Evolutionary conservation across 164 flowering plant genomes (phyloP).

Genomic region (Tetracentron sinense): DNA sequence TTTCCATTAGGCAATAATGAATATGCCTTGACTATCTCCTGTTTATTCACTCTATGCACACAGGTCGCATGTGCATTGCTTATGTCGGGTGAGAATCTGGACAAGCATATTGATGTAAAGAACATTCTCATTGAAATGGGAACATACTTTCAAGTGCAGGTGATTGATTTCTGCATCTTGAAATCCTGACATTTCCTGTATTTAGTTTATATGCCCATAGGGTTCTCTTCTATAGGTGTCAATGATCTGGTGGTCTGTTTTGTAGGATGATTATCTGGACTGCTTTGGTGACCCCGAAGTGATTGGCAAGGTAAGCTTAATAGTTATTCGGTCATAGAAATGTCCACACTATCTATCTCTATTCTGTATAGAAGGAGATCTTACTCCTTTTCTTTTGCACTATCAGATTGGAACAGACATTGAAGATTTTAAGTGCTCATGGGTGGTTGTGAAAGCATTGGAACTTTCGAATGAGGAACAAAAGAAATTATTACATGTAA

Average conservation of each 20-base stretch:
- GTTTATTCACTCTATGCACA: not conserved
- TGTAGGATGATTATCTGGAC: slow-evolving; percentile 91
- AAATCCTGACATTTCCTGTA: not conserved
- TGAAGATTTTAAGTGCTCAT: slow-evolving; percentile 97
- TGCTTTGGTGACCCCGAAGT: slow-evolving; percentile 80
- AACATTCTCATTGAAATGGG: slow-evolving; percentile 90
- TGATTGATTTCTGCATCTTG: slow-evolving; percentile 19
- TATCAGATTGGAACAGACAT: slow-evolving; percentile 95
- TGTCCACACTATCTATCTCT: not conserved
- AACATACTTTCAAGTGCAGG: slow-evolving; percentile 98
- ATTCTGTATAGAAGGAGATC: slow-evolving; percentile 1
- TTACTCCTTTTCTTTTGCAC: slow-evolving; percentile 8
- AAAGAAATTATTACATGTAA: slow-evolving; percentile 63
- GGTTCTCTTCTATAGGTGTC: not conserved
- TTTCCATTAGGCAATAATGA: not conserved
- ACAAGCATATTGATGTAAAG: slow-evolving; percentile 66
- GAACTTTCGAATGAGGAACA: slow-evolving; percentile 70
- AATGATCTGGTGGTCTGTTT: slow-evolving; percentile 1
- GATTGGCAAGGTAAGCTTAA: slow-evolving; percentile 82
- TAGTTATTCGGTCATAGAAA: not conserved
- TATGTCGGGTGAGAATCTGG: slow-evolving; percentile 80
- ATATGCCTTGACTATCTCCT: not conserved
- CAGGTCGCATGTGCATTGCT: slow-evolving; percentile 98
- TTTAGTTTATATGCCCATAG: not conserved
- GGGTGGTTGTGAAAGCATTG: slow-evolving; percentile 97